Percentiles rank a stretch among this genome's conserved stretches.
These are phyloP conservation scores for Berkeleyomyces basicola DNA, from an alignment of 2,329 filamentous ascomycete genomes.

Conservation along the genomic window DNA sequence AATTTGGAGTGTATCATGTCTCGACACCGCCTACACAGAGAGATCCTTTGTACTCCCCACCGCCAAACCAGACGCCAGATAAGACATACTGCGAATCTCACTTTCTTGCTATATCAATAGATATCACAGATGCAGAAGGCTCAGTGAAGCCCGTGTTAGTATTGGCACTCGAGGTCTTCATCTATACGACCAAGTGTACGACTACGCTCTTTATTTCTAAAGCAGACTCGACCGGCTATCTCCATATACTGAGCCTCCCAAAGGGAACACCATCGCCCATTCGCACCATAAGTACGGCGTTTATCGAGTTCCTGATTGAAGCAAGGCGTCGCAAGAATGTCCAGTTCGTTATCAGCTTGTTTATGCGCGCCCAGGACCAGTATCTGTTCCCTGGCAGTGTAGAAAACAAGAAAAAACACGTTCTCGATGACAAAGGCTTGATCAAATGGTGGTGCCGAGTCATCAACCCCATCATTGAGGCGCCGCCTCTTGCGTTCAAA, in stretches of 20 bases:
- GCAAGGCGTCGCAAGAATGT: slow-evolving; percentile 46
- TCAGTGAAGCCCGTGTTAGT: slow-evolving; percentile 42
- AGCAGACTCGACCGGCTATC: slow-evolving; percentile 85
- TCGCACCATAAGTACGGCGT: slow-evolving; percentile 54
- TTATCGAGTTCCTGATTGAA: slow-evolving; percentile 58
- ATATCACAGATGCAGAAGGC: slow-evolving; percentile 16
- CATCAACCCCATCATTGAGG: slow-evolving; percentile 54
- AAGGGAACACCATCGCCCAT: slow-evolving; percentile 54
- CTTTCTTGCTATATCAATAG: slow-evolving; percentile 41
- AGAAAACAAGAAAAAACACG: slow-evolving; percentile 71
- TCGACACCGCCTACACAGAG: slow-evolving; percentile 66
- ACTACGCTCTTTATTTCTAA: slow-evolving; percentile 93
- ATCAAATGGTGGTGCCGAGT: slow-evolving; percentile 95
- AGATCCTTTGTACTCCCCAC: slow-evolving; percentile 61
- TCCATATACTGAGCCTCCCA: slow-evolving; percentile 48
- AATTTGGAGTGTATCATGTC: slow-evolving; percentile 65
- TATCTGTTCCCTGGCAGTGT: slow-evolving; percentile 90
- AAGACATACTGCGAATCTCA: slow-evolving; percentile 78
- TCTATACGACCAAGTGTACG: slow-evolving; percentile 66
- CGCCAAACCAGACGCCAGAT: slow-evolving; percentile 54
- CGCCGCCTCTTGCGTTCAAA: slow-evolving; percentile 22
- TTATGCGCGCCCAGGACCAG: slow-evolving; percentile 80
- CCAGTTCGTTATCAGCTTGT: slow-evolving; percentile 68
- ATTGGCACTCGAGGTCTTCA: slow-evolving; percentile 70
- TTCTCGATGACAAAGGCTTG: slow-evolving; percentile 75